Evolutionary conservation across 257 asterid species (phyloP), one percentile per base, ranked within the genome.

Genomic region (Gardenia jasminoides): DNA sequence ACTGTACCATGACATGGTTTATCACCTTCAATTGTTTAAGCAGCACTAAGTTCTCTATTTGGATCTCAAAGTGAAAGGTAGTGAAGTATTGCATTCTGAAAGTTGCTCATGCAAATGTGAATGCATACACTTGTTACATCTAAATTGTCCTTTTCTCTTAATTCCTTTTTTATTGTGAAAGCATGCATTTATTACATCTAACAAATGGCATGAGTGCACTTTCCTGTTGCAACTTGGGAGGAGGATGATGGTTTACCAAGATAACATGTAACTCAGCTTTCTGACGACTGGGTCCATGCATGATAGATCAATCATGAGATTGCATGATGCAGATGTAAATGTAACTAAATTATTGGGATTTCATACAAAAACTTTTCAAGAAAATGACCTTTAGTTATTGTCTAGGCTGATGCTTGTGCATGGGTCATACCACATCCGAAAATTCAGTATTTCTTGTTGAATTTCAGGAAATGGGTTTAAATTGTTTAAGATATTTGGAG

Each of bases 381-480:
- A n/a, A 24, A 22, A n/a, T 22, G 66, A 61, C 67, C 26, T 24
- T 28, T 11, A 66, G 46, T 66, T 66, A 66, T 31, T 12, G 61
- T 61, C 71, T 56, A 19, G 24, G 64, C 61, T 26, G 28, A 61
- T 19, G 59, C 15, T 36, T 31, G 33, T 54, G 68, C 17, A 56
- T 19, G 39, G 67, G 67, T 61, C n/a, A 52, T 43, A 3, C 41
- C 0, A 20, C 43, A 46, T 64, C 59, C 26, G 16, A 19, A 67
- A 68, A 46, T 30, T 61, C 16, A 44, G 36, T 73, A 46, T 46
- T 65, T 28, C 68, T 50, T 48, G 64, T 56, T 80, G 74, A 79
- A 79, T 70, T 68, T 77, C 92, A 94, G 98, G 89, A 75, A 80
- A 79, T 54, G 94, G 96, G 44, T 90, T 89, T 83, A 89, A 83